A percentile compares a stretch with the other conserved stretches of the same genome.
These are phyloP conservation scores for Lachancea nothofagi DNA, from an alignment of 805 yeast species.

Conservation along the genomic window DNA sequence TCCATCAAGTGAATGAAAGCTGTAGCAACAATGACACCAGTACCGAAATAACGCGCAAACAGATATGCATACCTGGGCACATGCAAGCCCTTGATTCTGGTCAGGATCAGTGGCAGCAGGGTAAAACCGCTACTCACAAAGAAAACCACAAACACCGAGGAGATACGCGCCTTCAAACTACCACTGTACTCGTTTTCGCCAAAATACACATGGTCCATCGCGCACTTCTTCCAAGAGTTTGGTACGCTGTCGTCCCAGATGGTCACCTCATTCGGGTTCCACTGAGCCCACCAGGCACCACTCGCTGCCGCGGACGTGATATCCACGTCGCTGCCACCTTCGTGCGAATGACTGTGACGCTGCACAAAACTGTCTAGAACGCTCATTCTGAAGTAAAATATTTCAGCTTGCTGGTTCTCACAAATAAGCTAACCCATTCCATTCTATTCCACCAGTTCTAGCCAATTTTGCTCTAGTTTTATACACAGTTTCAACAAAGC, in stretches of 20 bases:
- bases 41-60: conserved; percentile 69
- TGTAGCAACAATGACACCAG: conserved; percentile 79
- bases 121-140: conserved; percentile 59
- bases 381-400: background rate
- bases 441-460: no score
- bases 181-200: conserved; percentile 42
- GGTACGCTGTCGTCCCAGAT: conserved; percentile 28
- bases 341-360: conserved; percentile 6
- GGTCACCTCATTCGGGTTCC: conserved; percentile 27
- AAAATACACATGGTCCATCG: conserved; percentile 37
- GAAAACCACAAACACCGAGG: conserved; percentile 58
- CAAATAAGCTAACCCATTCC: background rate
- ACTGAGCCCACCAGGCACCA: conserved; percentile 9
- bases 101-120: conserved; percentile 48
- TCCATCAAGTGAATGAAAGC: conserved; percentile 70
- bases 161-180: conserved; percentile 40
- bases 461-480: background rate
- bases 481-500: no score
- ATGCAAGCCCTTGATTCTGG: conserved; percentile 1
- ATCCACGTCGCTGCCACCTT: background rate
- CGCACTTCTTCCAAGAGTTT: conserved; percentile 39
- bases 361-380: conserved; percentile 2
- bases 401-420: background rate
- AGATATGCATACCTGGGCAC: conserved; percentile 57
- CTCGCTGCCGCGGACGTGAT: conserved; percentile 1